Evolutionary conservation across 345 rosid species (phyloP), one percentile per base, ranked within the genome.

Genomic region (Nasturtium officinale): DNA sequence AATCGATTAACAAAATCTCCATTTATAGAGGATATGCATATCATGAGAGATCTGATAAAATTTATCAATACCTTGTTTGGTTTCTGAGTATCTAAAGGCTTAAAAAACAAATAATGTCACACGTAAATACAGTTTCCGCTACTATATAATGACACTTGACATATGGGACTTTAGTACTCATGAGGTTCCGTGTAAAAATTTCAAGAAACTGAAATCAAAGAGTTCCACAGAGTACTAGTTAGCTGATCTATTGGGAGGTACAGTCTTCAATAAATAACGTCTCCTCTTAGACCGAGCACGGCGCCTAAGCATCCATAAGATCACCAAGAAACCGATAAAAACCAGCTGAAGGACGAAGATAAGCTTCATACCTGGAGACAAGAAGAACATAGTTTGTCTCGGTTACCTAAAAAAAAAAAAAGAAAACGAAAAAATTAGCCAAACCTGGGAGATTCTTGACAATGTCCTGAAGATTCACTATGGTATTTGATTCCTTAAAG

Each of bases 341-440:
- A 61, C 71, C 26, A 78, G 6, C 52, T 78, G 82, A 64, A 78
- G 18, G 3, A 23, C 66, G 0, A 68, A 55, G 13, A 68, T 18
- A 37, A 78, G 71, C 78, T 78, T 68, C 87, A 91, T 65, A 71
- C 87, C 97, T 91, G 84, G 33, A 76, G 38, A 80, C 40, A 60
- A 73, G 35, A 62, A 76, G n/a, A n/a, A n/a, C n/a, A n/a, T n/a
- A n/a, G n/a, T n/a, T n/a, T n/a, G n/a, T n/a, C n/a, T n/a, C n/a
- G n/a, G n/a, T n/a, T n/a, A n/a, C n/a, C n/a, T n/a, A n/a, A n/a
- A n/a, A n/a, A n/a, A n/a, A n/a, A n/a, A n/a, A n/a, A n/a, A n/a
- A n/a, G n/a, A n/a, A n/a, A n/a, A n/a, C n/a, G n/a, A 3, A 60
- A 79, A 72, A 45, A 48, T 9, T 17, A 74, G 82, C 72, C 66